Evolutionary conservation across 2,329 filamentous ascomycete genomes (phyloP).

Genomic region (Cordyceps javanica): DNA sequence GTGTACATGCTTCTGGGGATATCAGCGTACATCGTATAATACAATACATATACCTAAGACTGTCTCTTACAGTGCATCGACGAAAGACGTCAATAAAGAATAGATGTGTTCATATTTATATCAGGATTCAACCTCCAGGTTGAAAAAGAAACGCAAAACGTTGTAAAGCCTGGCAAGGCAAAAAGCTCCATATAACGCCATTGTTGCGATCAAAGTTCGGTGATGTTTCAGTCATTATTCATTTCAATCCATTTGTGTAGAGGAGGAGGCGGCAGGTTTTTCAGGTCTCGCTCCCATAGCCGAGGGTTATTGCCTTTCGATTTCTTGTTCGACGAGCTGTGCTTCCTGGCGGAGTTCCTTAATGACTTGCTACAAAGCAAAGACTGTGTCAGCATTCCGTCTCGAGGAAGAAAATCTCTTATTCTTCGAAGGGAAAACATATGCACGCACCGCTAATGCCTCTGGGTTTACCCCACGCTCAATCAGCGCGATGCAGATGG

Average conservation of each 20-base stretch:
- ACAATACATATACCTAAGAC: neutral
- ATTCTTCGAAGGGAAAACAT: neutral
- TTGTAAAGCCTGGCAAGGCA: neutral
- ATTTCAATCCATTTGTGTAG: neutral
- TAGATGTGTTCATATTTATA: neutral
- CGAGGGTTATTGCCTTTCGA: constrained; percentile 24
- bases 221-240: neutral
- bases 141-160: neutral
- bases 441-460: constrained; percentile 72
- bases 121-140: neutral
- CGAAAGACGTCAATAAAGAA: neutral
- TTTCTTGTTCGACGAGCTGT: constrained; percentile 41
- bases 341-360: constrained; percentile 54
- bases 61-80: neutral
- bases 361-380: constrained; percentile 44
- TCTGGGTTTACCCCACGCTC: constrained; percentile 97
- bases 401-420: neutral
- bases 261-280: neutral
- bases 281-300: no score
- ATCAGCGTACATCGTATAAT: neutral
- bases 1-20: neutral
- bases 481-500: constrained; percentile 92
- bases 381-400: neutral
- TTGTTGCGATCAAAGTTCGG: neutral
- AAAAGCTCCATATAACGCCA: neutral